These are phyloP conservation scores for Auxenochlorella pyrenoidosa DNA, from an alignment of 139 green algal genomes.

Conservation along the genomic window DNA sequence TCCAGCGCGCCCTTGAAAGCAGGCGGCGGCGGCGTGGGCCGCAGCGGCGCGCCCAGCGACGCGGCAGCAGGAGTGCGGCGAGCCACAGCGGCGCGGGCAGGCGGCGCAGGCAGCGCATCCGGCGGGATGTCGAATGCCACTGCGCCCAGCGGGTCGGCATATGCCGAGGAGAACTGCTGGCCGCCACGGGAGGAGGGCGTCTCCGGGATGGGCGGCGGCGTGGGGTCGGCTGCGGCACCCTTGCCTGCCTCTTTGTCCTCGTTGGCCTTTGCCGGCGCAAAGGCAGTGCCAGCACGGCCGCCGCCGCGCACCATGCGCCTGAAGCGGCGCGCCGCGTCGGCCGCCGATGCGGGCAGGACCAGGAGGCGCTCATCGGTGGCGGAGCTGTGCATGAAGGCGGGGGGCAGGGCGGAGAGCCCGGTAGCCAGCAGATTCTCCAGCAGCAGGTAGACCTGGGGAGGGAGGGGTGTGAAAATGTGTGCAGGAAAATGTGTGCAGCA, in stretches of 20 bases:
- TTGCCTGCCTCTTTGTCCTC: background rate
- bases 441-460: constrained; percentile 19
- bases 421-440: constrained; percentile 38
- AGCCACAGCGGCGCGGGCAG: constrained; percentile 27
- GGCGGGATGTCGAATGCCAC: constrained; percentile 54
- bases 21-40: background rate
- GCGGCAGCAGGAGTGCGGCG: background rate
- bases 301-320: constrained; percentile 32
- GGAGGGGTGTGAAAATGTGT: background rate
- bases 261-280: background rate
- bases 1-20: constrained; percentile 37
- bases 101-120: constrained; percentile 55
- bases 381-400: constrained; percentile 47
- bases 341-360: constrained; percentile 27
- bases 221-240: background rate
- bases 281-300: background rate
- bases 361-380: constrained; percentile 39
- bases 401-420: constrained; percentile 37
- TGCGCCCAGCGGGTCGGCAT: constrained; percentile 30
- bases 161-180: constrained; percentile 21
- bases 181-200: constrained; percentile 27
- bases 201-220: constrained; percentile 19
- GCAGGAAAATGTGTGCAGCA: too few relatives aligned
- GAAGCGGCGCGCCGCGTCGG: constrained; percentile 33
- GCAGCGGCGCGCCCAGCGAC: background rate